A percentile compares a stretch with the other conserved stretches of the same genome.
phyloP scores from a whole-genome alignment of 169 alveolate species.

The Plasmodium coatneyi region DNA sequence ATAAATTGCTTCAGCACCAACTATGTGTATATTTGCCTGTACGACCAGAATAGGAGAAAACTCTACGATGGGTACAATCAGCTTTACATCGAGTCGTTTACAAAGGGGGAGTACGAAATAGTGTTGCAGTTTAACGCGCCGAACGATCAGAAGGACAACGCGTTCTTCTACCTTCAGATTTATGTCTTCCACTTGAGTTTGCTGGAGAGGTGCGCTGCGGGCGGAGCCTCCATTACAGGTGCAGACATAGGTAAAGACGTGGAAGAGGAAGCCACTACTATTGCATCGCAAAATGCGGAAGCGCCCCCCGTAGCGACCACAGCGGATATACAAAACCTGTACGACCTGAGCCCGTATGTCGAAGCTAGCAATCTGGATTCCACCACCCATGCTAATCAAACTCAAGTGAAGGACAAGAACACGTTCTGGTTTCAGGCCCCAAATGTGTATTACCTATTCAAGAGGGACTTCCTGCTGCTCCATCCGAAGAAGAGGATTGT shows the following conservation, averaged over 20 bases:
- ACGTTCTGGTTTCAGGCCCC: neutral
- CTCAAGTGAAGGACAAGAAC: neutral
- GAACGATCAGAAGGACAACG: slow-evolving; percentile 6
- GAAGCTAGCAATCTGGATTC: neutral
- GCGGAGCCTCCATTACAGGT: neutral
- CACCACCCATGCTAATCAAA: neutral
- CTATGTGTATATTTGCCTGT: slow-evolving; percentile 32
- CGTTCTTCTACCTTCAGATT: slow-evolving; percentile 52
- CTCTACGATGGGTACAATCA: slow-evolving; percentile 47
- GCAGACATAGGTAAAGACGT: neutral
- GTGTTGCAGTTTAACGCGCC: slow-evolving; percentile 12
- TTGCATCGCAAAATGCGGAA: neutral
- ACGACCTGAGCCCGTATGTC: neutral
- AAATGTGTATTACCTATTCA: slow-evolving; percentile 19
- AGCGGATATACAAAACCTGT: neutral
- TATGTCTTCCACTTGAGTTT: slow-evolving; percentile 24
- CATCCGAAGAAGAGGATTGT: neutral
- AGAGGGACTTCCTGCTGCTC: slow-evolving; percentile 6
- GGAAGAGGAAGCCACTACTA: neutral
- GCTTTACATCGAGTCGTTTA: slow-evolving; percentile 43
- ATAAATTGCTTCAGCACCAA: slow-evolving; percentile 57
- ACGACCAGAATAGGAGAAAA: slow-evolving; percentile 1
- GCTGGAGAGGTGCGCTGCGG: slow-evolving; percentile 15
- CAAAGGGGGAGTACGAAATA: slow-evolving; percentile 48
- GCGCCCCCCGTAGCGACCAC: neutral